phyloP scores from a whole-genome alignment of 2,329 filamentous ascomycete species.

The Fusarium nodosum region DNA sequence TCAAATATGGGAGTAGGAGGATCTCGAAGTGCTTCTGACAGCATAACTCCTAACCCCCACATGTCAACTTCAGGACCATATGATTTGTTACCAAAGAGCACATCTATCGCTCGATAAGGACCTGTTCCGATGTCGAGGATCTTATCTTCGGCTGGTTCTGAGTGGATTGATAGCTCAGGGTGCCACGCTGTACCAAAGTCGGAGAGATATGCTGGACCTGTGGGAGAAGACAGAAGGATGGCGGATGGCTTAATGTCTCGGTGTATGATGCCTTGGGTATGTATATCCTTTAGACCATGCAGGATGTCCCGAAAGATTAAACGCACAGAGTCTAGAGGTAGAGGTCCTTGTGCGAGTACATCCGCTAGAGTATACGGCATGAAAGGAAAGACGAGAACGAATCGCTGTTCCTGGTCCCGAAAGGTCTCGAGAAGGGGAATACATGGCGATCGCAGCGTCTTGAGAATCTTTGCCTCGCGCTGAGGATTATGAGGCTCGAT shows the following conservation, averaged over 20 bases:
- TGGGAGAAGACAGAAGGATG: constrained; percentile 76
- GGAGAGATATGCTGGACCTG: constrained; percentile 81
- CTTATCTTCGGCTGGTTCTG: constrained; percentile 78
- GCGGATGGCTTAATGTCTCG: constrained; percentile 96
- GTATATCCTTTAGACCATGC: constrained; percentile 77
- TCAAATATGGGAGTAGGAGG: constrained; percentile 80
- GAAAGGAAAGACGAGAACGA: constrained; percentile 89
- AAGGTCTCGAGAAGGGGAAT: constrained; percentile 82
- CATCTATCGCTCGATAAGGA: constrained; percentile 89
- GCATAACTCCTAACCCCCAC: constrained; percentile 88
- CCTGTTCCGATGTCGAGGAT: constrained; percentile 95
- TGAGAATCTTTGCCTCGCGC: constrained; percentile 83
- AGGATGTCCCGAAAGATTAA: constrained; percentile 76
- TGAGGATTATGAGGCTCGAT: constrained; percentile 85
- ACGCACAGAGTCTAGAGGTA: constrained; percentile 53
- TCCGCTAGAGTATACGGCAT: constrained; percentile 78
- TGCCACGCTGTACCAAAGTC: constrained; percentile 97
- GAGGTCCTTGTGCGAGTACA: constrained; percentile 68
- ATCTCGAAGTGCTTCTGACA: constrained; percentile 77
- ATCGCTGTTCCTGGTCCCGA: constrained; percentile 75
- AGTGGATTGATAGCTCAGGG: constrained; percentile 66
- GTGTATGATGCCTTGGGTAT: constrained; percentile 84
- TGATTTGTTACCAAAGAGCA: constrained; percentile 83
- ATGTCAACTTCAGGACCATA: constrained; percentile 85
- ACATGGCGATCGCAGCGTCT: constrained; percentile 66